A percentile compares a stretch with the other conserved stretches of the same genome.
phyloP scores from a whole-genome alignment of 768 basidiomycete species.

The Auriscalpium orientale region DNA sequence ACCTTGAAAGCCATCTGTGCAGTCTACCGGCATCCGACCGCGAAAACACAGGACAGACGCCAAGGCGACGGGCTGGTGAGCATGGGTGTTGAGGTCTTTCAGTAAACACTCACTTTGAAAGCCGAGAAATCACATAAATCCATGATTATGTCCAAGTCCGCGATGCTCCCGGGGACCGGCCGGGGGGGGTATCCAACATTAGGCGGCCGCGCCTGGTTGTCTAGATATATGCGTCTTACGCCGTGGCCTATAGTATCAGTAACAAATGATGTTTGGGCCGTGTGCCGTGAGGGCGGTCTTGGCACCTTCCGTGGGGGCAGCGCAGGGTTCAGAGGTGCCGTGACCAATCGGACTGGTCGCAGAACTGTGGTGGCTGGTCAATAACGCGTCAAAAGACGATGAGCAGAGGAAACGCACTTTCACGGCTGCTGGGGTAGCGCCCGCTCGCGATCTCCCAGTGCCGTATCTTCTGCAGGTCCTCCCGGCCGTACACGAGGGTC shows the following conservation, averaged over 20 bases:
- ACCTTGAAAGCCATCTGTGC: no score
- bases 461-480: conserved; percentile 89
- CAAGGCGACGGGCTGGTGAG: not conserved
- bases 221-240: conserved; percentile 69
- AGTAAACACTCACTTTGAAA: conserved; percentile 44
- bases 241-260: conserved; percentile 67
- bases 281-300: conserved; percentile 40
- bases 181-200: conserved; percentile 79
- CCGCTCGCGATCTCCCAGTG: conserved; percentile 92
- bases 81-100: conserved; percentile 2
- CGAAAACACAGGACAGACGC: no score
- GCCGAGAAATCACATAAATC: conserved; percentile 87
- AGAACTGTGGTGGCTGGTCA: conserved; percentile 44
- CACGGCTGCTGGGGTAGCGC: conserved; percentile 81
- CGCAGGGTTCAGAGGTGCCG: conserved; percentile 61
- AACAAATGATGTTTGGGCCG: conserved; percentile 38
- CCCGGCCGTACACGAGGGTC: conserved; percentile 66
- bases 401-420: conserved; percentile 43
- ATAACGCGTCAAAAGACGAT: not conserved
- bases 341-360: conserved; percentile 51
- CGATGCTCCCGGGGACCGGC: conserved; percentile 74
- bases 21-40: no score
- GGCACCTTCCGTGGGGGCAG: conserved; percentile 49
- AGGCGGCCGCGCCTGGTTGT: conserved; percentile 53
- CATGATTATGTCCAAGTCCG: conserved; percentile 88